Conservation (phyloP, 495 filamentous ascomycete species). For the Massariosphaeria phaeospora region DNA sequence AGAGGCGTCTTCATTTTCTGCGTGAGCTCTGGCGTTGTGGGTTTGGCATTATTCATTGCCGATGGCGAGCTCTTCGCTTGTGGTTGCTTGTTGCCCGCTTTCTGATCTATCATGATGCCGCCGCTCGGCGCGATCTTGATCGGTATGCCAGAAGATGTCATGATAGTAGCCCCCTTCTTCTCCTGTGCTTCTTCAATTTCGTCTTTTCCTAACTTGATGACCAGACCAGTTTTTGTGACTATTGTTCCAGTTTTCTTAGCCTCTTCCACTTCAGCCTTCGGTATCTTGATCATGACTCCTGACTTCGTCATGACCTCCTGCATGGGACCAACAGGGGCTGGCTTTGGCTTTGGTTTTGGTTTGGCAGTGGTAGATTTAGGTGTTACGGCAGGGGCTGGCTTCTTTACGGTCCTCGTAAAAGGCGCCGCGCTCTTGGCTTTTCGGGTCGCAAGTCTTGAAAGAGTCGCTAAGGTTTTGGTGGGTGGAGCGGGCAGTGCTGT, state of each 20-base stretch:
- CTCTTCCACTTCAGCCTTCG: conserved; percentile 27
- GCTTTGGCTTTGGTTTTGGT: conserved; percentile 15
- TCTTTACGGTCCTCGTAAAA: conserved; percentile 1
- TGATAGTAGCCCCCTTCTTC: conserved; percentile 23
- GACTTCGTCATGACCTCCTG: conserved; percentile 25
- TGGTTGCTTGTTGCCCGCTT: background rate
- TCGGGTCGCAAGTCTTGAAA: background rate
- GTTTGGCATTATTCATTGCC: background rate
- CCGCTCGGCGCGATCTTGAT: conserved; percentile 25
- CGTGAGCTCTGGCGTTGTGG: background rate
- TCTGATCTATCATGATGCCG: conserved; percentile 13
- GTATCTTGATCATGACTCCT: conserved; percentile 28
- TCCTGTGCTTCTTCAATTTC: conserved; percentile 26
- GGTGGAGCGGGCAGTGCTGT: conserved; percentile 16
- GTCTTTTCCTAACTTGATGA: conserved; percentile 18
- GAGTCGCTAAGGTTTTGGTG: background rate
- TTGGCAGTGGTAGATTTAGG: background rate
- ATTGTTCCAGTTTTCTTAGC: conserved; percentile 26
- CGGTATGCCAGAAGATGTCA: conserved; percentile 21
- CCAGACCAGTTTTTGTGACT: conserved; percentile 21
- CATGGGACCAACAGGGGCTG: conserved; percentile 7
- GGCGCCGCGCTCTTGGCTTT: conserved; percentile 24
- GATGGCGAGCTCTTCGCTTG: background rate
- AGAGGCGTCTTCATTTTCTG: background rate
- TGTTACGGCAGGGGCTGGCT: background rate